Evolutionary conservation across 2,329 filamentous ascomycete species (phyloP).

Genomic region (Cercospora sesami): DNA sequence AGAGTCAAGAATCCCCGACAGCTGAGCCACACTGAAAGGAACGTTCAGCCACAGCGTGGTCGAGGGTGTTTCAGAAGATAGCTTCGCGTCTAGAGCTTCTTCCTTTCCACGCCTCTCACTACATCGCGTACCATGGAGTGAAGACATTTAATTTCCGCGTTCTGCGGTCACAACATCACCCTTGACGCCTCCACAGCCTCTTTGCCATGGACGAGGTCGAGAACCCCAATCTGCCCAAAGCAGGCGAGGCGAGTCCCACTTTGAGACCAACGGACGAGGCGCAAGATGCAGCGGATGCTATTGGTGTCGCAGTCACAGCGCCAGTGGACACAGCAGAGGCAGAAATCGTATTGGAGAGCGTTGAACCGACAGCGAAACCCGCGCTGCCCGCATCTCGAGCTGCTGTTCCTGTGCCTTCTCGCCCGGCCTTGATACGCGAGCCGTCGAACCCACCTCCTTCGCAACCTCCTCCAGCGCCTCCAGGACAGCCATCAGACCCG

Average conservation of each 20-base stretch:
- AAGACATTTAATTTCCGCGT: neutral
- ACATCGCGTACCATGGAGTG: slow-evolving; percentile 1
- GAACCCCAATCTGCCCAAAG: slow-evolving; percentile 39
- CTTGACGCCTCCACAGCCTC: neutral
- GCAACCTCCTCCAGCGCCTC: slow-evolving; percentile 46
- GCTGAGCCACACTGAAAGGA: neutral
- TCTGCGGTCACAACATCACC: neutral
- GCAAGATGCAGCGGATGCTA: slow-evolving; percentile 20
- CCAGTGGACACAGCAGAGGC: slow-evolving; percentile 23
- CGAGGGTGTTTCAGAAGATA: slow-evolving; percentile 1
- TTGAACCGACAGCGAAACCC: slow-evolving; percentile 20
- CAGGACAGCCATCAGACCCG: slow-evolving; percentile 39
- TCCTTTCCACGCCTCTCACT: neutral
- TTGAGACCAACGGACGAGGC: slow-evolving; percentile 32
- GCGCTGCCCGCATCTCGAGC: slow-evolving; percentile 27
- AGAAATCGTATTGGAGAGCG: slow-evolving; percentile 23
- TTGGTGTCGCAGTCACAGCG: slow-evolving; percentile 11
- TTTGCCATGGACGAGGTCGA: slow-evolving; percentile 42
- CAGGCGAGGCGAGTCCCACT: slow-evolving; percentile 38
- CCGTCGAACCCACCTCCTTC: slow-evolving; percentile 44
- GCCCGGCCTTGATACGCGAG: slow-evolving; percentile 45
- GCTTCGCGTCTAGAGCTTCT: neutral
- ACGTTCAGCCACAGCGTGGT: neutral
- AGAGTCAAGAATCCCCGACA: neutral
- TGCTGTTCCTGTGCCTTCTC: slow-evolving; percentile 25